Conservation (phyloP, 2,329 filamentous ascomycete genomes). For the Penicillium sp. region DNA sequence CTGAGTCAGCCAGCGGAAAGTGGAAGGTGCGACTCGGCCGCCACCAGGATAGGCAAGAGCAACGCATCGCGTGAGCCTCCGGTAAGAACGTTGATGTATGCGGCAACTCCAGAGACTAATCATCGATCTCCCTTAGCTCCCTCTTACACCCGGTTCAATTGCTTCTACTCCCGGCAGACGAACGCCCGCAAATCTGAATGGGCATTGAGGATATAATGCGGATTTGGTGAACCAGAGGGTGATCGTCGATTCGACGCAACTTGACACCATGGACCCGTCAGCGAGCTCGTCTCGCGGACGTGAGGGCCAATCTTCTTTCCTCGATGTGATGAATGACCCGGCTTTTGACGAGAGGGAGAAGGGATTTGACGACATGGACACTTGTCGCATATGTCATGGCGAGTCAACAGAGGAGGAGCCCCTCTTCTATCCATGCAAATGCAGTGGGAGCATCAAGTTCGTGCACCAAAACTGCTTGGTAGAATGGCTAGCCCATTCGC, state of each 20-base stretch:
- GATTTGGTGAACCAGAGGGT: slow-evolving; percentile 16
- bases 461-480: slow-evolving; percentile 97
- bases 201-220: slow-evolving; percentile 21
- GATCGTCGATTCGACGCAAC: slow-evolving; percentile 17
- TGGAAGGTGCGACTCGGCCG: slow-evolving; percentile 5
- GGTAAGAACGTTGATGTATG: too few relatives aligned
- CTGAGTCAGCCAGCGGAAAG: not conserved
- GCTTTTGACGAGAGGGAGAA: slow-evolving; percentile 41
- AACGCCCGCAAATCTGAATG: too few relatives aligned
- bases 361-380: slow-evolving; percentile 58
- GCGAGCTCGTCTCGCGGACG: slow-evolving; percentile 19
- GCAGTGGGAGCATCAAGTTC: slow-evolving; percentile 96
- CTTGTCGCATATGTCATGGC: slow-evolving; percentile 94
- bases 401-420: slow-evolving; percentile 78
- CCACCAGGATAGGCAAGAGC: not conserved
- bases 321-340: slow-evolving; percentile 56
- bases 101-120: too few relatives aligned
- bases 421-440: slow-evolving; percentile 97
- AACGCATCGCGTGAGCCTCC: too few relatives aligned
- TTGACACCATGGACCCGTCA: slow-evolving; percentile 26
- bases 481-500: slow-evolving; percentile 97
- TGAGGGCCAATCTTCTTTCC: slow-evolving; percentile 23
- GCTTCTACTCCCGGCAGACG: too few relatives aligned
- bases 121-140: too few relatives aligned
- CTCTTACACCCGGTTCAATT: too few relatives aligned